phyloP scores from a whole-genome alignment of 345 rosid species.

The Eucalyptus urophylla region DNA sequence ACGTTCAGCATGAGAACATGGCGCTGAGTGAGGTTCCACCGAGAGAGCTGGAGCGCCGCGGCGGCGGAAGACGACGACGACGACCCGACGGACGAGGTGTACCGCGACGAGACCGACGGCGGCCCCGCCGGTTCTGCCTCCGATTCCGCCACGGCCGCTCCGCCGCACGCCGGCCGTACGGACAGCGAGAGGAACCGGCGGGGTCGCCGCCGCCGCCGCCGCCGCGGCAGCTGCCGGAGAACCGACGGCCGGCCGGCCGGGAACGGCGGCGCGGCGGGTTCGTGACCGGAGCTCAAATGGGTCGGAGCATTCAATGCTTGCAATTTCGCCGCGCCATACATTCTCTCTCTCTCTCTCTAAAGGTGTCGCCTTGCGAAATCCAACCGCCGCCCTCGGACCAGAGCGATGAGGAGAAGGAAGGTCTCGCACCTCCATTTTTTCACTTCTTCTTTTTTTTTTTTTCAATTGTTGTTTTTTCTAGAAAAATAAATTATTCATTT shows the following conservation, averaged over 20 bases:
- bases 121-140: constrained; percentile 17
- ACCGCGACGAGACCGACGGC: constrained; percentile 15
- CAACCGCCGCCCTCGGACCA: neutral
- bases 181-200: constrained; percentile 4
- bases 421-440: neutral
- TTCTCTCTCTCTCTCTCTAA: neutral
- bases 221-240: neutral
- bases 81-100: constrained; percentile 43
- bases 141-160: neutral
- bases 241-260: neutral
- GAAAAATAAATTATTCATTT: neutral
- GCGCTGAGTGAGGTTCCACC: constrained; percentile 53
- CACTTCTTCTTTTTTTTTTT: neutral
- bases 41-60: constrained; percentile 38
- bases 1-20: constrained; percentile 49
- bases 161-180: constrained; percentile 5
- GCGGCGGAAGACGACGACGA: neutral
- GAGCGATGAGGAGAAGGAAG: neutral
- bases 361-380: neutral
- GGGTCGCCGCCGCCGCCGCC: constrained; percentile 17
- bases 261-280: neutral
- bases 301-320: neutral
- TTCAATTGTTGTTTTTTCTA: neutral
- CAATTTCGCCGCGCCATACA: constrained; percentile 13
- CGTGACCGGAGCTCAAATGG: neutral